Conservation (phyloP, 2,329 filamentous ascomycete species). For the Fusarium sulawesiense region DNA sequence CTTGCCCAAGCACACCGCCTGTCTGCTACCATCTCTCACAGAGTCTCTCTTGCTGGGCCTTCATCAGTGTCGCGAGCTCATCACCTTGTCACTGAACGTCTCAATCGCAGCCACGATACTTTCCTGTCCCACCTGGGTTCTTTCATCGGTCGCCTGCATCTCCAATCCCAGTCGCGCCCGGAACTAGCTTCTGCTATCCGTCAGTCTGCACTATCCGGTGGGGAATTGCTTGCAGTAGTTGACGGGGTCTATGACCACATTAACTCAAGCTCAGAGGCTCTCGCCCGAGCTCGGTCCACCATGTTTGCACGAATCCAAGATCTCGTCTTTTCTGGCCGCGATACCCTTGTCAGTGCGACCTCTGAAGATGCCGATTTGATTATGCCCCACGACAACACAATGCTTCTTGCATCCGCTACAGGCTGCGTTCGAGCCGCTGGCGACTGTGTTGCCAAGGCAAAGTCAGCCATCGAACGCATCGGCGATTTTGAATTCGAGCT, state of each 20-base stretch:
- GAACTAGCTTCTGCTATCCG: conserved; percentile 86
- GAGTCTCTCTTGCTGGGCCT: conserved; percentile 79
- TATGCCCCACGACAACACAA: conserved; percentile 80
- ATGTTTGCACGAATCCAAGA: conserved; percentile 86
- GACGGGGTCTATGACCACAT: conserved; percentile 86
- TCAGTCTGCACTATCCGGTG: conserved; percentile 84
- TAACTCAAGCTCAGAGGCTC: conserved; percentile 70
- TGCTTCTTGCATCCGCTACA: conserved; percentile 82
- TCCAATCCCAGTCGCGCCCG: conserved; percentile 90
- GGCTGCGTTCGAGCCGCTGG: conserved; percentile 90
- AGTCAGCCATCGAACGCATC: conserved; percentile 85
- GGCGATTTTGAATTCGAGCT: conserved; percentile 92
- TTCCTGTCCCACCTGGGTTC: conserved; percentile 92
- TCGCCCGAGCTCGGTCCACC: conserved; percentile 75
- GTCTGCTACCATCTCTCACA: conserved; percentile 72
- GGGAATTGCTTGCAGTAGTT: conserved; percentile 80
- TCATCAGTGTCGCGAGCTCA: conserved; percentile 71
- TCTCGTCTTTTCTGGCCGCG: conserved; percentile 82
- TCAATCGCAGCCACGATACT: conserved; percentile 83
- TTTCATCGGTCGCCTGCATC: conserved; percentile 88
- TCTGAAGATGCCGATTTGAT: conserved; percentile 81
- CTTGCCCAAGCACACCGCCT: conserved; percentile 57
- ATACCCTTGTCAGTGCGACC: conserved; percentile 78
- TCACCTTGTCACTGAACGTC: conserved; percentile 84
- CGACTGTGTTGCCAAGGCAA: conserved; percentile 89